Base-by-base conservation (phyloP, 371 early-diverging fungal genomes). In the Zopfochytrium polystomum region DNA sequence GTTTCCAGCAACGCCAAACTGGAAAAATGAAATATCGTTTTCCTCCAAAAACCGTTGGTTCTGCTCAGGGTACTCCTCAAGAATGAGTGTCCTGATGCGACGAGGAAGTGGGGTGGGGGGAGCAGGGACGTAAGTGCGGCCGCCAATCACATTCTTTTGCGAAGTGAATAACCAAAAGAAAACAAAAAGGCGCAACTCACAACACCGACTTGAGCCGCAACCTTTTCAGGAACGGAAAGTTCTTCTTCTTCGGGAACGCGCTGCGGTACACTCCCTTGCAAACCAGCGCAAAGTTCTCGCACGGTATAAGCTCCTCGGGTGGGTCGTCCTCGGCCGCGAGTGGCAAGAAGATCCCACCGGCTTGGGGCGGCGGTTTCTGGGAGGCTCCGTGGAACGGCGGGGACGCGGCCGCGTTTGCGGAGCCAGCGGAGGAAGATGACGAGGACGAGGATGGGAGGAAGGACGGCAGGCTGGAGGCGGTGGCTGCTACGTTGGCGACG, bases 1-100 rank as follows among this genome's bases (percentile, higher is more conserved):
- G 73, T 94, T 94, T 4, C 97, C 97, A 11, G 97, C 89, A 34
- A 96, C 93, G 22, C 94, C 95, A 74, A 96, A 96, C 66, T 95
- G 96, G 62, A 90, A 85, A 35, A 95, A 80, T 7, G 71, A 78
- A 20, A 96, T 91, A 29, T 83, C 78, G 68, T 92, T 88, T 56
- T 92, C 89, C 52, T 89, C 81, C 53, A 95, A 69, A 74, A 96
- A 96, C 66, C 81, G 83, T 79, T 85, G 79, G 71, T 92, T 96
- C 72, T 90, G 90, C 49, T 87, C 90, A 3, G 96, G 95, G 73
- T 96, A 96, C 30, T 95, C 95, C 72, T 96, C 97, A 35, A 96
- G 72, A 67, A 73, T 77, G 29, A 77, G 65, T 3, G 77, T 77
- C 44, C 76, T 75, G 25, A 23, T 3, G 13, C 20, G 22, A 23